Base-by-base conservation (phyloP, 1,284 basidiomycete genomes). In the Vanrija humicola region DNA sequence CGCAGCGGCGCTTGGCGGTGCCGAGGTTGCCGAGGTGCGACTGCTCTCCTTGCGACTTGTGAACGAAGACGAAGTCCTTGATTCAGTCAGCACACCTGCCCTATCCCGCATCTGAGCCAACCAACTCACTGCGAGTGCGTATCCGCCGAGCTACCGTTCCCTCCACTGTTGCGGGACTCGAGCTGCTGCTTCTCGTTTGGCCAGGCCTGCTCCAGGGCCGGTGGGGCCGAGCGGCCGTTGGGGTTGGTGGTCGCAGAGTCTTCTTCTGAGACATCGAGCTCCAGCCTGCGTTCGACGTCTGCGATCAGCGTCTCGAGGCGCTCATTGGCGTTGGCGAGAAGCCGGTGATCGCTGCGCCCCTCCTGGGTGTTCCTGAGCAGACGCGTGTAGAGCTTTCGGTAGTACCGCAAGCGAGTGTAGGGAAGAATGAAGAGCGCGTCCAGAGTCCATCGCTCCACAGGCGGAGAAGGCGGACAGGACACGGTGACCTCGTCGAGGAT, bases 391-490 rank as follows among this genome's bases (percentile, higher is more conserved):
- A 98, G 81, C 73, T 89, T 94, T 72, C 86, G 88, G 81, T 97
- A 98, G 76, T 98, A 98, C 64, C 86, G 86, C 55, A 98, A 78
- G 26, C 95, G 84, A 15, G 81, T 80, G 67, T 87, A 88, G 0
- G 95, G 95, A 6, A 97, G 82, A 6, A 89, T 78, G 78, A 98
- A 98, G 21, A 98, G 81, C 12, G 83, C 79, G 67, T 97, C 93
- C 7, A 98, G 79, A 0, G 90, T 88, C 93, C 94, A 98, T 9
- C 70, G 69, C 38, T 64, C 54, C 14, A 70, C 56, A 9, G 72
- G 72, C 26, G 80, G 79, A 12, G 81, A 73, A 1, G 84, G 82
- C 1, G 84, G 85, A 62, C 80, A 84, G 16, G 81, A 73, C 1
- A 77, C 74, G 0, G 90, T 89, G 63, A 95, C 88, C 10, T 84